Evolutionary conservation across 352 stramenopile genomes (phyloP).

Genomic region (Pilasporangium apinafurcum): DNA sequence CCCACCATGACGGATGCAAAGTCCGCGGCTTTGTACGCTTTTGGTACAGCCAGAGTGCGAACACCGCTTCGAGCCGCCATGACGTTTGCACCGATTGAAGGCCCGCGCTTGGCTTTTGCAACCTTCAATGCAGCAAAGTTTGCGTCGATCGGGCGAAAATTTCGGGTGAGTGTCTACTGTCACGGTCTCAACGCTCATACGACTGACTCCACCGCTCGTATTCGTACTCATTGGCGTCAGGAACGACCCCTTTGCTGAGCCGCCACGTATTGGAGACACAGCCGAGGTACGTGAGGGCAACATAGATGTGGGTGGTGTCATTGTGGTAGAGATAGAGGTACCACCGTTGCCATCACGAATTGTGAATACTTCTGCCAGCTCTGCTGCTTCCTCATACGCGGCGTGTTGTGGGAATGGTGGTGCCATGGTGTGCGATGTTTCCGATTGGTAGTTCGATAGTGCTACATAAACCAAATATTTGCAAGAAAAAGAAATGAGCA

Average conservation of each 20-base stretch:
- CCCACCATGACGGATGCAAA: conserved; percentile 65
- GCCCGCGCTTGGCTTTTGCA: conserved; percentile 77
- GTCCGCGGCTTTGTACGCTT: conserved; percentile 65
- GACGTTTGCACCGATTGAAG: conserved; percentile 82
- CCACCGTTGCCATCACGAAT: too few species aligned
- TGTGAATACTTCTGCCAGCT: too few species aligned
- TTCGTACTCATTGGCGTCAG: conserved; percentile 6
- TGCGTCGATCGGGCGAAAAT: conserved; percentile 64
- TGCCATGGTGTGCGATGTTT: too few species aligned
- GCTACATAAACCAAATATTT: too few species aligned
- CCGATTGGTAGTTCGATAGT: conserved; percentile 2
- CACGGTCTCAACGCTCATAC: background rate
- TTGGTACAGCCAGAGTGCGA: conserved; percentile 67
- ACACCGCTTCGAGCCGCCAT: conserved; percentile 80
- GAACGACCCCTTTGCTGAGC: background rate
- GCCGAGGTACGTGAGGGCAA: conserved; percentile 6
- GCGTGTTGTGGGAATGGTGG: too few species aligned
- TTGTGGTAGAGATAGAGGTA: too few species aligned
- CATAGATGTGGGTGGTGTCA: conserved; percentile 9
- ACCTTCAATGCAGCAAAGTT: conserved; percentile 65
- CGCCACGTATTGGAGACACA: conserved; percentile 7
- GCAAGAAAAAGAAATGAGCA: background rate
- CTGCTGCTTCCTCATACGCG: too few species aligned
- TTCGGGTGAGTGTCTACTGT: conserved; percentile 20
- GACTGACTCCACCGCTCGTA: conserved; percentile 8